Evolutionary conservation across 345 rosid species (phyloP), one percentile per base, ranked within the genome.

Genomic region (Rhodamnia argentea): DNA sequence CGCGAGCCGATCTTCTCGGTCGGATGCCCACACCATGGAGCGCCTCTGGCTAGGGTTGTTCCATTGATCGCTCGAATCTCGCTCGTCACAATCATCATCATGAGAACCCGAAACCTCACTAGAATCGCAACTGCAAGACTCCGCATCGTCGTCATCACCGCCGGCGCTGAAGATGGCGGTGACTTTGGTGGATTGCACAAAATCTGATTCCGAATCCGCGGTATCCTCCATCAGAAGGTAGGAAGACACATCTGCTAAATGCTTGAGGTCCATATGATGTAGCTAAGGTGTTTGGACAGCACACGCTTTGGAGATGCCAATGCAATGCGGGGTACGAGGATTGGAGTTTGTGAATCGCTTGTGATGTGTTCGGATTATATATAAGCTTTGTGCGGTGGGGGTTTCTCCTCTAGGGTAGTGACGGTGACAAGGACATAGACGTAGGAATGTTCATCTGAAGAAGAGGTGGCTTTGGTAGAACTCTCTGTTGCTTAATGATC

Each of bases 191-290:
- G 83, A 22, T 40, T 59, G 70, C 10, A 18, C 26, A 53, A 60
- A 54, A 53, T 91, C 92, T 6, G 51, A 83, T 87, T 92, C 94
- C 0, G 96, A 92, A 85, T 94, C 96, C 78, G 91, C 96, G 4
- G 88, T 89, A 20, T 89, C 92, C 87, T 94, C 96, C 1, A 90
- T 52, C 1, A 92, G 91, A 86, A 92, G 86, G 88, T 89, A 91
- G 22, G 91, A 86, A 62, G 94, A 91, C 23, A 90, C 57, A 18
- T 92, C 96, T 75, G 85, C 32, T 2, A 50, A 29, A 55, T 22
- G 82, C 81, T 37, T 18, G 81, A 18, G 81, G 81, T 70, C 81
- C 81, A 70, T 70, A 20, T 20, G 81, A 70, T 18, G 2, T 22
- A 18, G 23, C 81, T 37, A 5, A 47, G 81, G 0, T 37, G 9